Conservation (phyloP, 164 flowering plant species). For the Paratinospora sagittata region DNA sequence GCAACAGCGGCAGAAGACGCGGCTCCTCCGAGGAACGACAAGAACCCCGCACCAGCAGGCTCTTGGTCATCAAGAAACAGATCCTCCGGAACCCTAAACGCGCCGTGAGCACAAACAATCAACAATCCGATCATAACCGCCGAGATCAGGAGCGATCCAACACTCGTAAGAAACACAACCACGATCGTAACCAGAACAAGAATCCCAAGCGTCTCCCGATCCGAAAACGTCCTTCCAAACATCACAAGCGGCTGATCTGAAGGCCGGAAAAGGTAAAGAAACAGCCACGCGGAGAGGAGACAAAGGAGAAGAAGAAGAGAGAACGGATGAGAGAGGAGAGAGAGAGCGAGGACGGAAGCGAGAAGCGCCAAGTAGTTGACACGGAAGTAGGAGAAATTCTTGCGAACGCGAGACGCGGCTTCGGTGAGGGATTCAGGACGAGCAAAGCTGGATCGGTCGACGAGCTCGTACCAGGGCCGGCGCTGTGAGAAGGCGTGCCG, state of each 20-base stretch:
- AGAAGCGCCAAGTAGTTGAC: slow-evolving; percentile 56
- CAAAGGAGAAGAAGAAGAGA: slow-evolving; percentile 53
- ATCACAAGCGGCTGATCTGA: slow-evolving; percentile 61
- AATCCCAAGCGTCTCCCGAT: slow-evolving; percentile 51
- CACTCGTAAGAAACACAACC: slow-evolving; percentile 67
- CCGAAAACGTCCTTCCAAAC: slow-evolving; percentile 55
- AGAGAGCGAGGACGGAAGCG: slow-evolving; percentile 43
- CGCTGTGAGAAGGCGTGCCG: slow-evolving; percentile 56
- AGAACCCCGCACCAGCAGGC: slow-evolving; percentile 44
- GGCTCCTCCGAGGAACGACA: slow-evolving; percentile 69
- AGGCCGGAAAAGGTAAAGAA: slow-evolving; percentile 75
- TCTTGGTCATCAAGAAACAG: slow-evolving; percentile 75
- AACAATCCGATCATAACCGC: slow-evolving; percentile 49
- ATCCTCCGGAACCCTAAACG: slow-evolving; percentile 74
- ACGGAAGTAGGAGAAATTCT: slow-evolving; percentile 70
- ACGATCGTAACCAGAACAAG: slow-evolving; percentile 38
- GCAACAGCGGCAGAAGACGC: slow-evolving; percentile 36
- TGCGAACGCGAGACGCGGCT: slow-evolving; percentile 65
- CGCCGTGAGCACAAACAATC: slow-evolving; percentile 58
- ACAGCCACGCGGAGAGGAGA: slow-evolving; percentile 61
- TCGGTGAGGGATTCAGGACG: slow-evolving; percentile 67
- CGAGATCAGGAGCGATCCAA: slow-evolving; percentile 65
- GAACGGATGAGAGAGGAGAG: slow-evolving; percentile 62
- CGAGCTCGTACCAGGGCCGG: slow-evolving; percentile 76
- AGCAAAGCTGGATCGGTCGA: slow-evolving; percentile 54